Base-by-base conservation (phyloP, 148 eudicot species). In the Fagopyrum tataricum region DNA sequence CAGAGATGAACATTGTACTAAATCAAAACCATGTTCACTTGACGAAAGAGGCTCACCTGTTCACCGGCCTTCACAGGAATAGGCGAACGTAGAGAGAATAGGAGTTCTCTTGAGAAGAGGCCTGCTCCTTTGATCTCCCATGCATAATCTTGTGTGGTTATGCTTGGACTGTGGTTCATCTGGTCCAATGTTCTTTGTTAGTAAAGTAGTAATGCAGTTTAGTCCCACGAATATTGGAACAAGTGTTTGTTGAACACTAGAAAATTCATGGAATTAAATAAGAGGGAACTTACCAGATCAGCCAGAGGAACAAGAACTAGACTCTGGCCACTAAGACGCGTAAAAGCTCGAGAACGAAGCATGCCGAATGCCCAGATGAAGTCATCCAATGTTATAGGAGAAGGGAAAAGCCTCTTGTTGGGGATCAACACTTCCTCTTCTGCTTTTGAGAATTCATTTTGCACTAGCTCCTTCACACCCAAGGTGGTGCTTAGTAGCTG, bases 351-450 rank as follows among this genome's bases (percentile, higher is more conserved):
- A 67, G 99, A 96, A 81, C 96, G 84, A 76, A 92, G 86, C 73
- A 92, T 90, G 71, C 97, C 99, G 78, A 96, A 96, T 31, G 96
- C 97, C 99, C 99, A 96, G 15, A 90, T 72, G 85, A 92, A 96
- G 78, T 96, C 97, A 43, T 92, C 90, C 15, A 81, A 62, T 58
- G 92, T 86, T 81, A 96, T 71, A 21, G 85, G 81, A 67, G 79
- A 84, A 48, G 94, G 96, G 78, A 96, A 96, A 53, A 96, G 96
- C 80, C 81, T 75, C 87, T 84, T 83, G 79, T 95, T 70, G 52
- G 84, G 84, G 69, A 87, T 82, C 75, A 91, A 76, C 71, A 96
- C 84, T 77, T 92, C 86, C 73, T 89, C 84, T 74, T 88, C 86
- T 66, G 90, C 82, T 75, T 84, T 86, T 9, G 80, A 73, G 79